phyloP scores from a whole-genome alignment of 2,329 filamentous ascomycete species.

The Pseudogymnoascus sp. region DNA sequence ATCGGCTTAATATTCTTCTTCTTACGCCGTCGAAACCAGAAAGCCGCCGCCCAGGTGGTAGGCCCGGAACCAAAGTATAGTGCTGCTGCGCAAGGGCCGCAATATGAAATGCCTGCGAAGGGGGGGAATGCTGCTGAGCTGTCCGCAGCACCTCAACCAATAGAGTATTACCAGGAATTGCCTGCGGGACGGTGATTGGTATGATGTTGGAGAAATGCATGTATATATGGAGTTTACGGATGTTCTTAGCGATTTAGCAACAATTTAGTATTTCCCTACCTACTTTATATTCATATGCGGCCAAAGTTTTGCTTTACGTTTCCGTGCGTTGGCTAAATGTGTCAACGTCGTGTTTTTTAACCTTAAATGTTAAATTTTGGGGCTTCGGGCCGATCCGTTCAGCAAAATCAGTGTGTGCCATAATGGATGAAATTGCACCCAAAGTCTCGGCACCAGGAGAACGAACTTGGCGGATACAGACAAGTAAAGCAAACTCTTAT shows the following conservation, averaged over 20 bases:
- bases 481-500: background rate
- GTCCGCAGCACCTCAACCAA: background rate
- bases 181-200: background rate
- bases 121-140: background rate
- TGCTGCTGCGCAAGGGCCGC: background rate
- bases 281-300: background rate
- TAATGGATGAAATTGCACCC: background rate
- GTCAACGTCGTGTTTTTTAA: background rate
- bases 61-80: background rate
- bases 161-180: constrained; percentile 2
- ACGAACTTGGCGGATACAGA: background rate
- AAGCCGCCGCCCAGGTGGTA: background rate
- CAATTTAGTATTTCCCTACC: background rate
- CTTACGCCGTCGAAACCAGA: background rate
- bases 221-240: background rate
- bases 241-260: background rate
- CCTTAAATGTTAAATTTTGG: background rate
- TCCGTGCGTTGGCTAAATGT: background rate
- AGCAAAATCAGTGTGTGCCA: background rate
- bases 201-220: background rate
- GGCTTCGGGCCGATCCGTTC: constrained; percentile 4
- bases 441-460: background rate
- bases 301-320: background rate
- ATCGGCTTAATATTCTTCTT: constrained; percentile 1
- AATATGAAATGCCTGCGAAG: background rate